These are phyloP conservation scores for Ceratocystis smalleyi DNA, from an alignment of 2,329 filamentous ascomycete genomes.

Conservation along the genomic window DNA sequence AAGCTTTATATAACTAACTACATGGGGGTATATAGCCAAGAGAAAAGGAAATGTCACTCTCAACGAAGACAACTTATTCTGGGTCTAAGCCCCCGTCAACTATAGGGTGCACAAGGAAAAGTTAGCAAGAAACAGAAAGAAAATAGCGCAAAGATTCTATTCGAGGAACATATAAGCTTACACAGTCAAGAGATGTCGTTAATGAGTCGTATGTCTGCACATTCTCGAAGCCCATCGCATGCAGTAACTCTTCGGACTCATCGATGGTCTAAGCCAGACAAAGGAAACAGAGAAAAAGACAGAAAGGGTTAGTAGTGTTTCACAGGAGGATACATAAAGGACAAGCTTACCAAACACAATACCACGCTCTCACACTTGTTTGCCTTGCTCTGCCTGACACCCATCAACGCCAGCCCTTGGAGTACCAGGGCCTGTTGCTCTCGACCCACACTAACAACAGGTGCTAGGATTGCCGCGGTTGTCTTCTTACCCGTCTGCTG, in stretches of 20 bases:
- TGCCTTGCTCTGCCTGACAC: constrained; percentile 66
- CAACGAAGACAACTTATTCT: too few species aligned
- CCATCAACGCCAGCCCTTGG: constrained; percentile 66
- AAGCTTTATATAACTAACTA: too few species aligned
- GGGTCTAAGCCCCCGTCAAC: background rate
- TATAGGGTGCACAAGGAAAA: background rate
- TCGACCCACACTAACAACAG: constrained; percentile 50
- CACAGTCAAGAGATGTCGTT: background rate
- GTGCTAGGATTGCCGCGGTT: constrained; percentile 66
- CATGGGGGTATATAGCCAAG: too few species aligned
- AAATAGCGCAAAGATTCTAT: background rate
- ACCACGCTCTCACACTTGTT: constrained; percentile 59
- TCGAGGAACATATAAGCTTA: background rate
- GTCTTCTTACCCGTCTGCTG: too few species aligned
- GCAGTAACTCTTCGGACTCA: background rate
- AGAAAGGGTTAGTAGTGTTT: background rate
- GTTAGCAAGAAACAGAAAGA: background rate
- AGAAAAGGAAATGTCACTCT: too few species aligned
- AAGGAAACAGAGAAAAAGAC: background rate
- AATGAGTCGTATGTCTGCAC: background rate
- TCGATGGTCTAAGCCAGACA: background rate
- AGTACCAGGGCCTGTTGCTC: constrained; percentile 53
- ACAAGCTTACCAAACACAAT: constrained; percentile 57
- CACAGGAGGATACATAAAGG: background rate
- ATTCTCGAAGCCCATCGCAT: background rate